Evolutionary conservation across 2,329 filamentous ascomycete species (phyloP), one percentile per base, ranked within the genome.

Genomic region (Penicillium sclerotigenum): DNA sequence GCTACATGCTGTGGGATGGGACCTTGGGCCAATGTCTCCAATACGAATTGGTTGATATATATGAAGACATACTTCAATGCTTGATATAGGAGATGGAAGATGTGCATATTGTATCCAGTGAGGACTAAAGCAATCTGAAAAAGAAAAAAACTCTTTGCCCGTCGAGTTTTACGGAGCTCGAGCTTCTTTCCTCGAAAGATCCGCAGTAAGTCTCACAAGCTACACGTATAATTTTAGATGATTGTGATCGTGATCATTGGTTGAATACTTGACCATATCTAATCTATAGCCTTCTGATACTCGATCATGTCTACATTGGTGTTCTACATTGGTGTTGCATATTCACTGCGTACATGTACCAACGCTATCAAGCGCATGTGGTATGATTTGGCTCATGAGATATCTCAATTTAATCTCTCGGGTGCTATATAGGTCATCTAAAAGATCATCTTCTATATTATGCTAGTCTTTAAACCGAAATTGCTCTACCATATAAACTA

Each of bases 1-100:
- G 53, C 59, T 11, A 61, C 34, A 46, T 61, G 49, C 18, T 42
- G 22, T 29, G 59, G 58, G 24, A 59, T 50, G 4, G 55, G 58
- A 13, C 58, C 58, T 47, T 55, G 28, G 7, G 34, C 28, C 9
- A 54, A 29, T 1, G 36, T 49, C 11, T 24, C 26, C 9, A 38
- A 10, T n/a, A 28, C 20, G 5, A 40, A 22, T 16, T 40, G n/a
- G 16, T 40, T 41, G 24, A 33, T 7, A 10, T 41, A n/a, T 11
- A 29, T 14, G 8, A 41, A 29, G 8, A 7, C 10, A 40, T 26
- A 3, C 3, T 28, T 20, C 6, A 49, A 2, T 3, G 5, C 4
- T 20, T 29, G 28, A 49, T 31, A 40, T 7, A 41, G 3, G 11
- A n/a, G 5, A 7, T 22, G 36, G 26, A 40, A 26, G 6, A 49